phyloP scores from a whole-genome alignment of 352 stramenopile species.

The Pythium utonaiense region DNA sequence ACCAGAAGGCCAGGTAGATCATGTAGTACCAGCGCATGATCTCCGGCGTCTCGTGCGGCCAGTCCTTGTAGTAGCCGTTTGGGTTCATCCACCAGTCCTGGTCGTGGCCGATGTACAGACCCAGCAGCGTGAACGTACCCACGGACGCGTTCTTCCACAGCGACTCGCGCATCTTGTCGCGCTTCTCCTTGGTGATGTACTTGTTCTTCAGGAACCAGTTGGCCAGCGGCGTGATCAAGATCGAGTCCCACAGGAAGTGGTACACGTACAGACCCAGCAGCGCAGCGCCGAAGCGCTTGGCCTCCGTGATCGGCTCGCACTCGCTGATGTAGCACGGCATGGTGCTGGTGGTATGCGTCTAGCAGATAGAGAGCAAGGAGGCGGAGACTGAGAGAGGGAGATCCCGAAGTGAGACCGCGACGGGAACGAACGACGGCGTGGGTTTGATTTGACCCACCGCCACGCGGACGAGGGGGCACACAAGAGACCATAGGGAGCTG shows the following conservation, averaged over 20 bases:
- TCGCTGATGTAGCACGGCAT: slow-evolving; percentile 77
- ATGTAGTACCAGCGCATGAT: slow-evolving; percentile 79
- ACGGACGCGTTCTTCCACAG: slow-evolving; percentile 81
- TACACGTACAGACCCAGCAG: slow-evolving; percentile 61
- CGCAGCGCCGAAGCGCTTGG: slow-evolving; percentile 53
- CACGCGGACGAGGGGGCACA: slow-evolving; percentile 1
- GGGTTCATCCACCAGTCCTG: slow-evolving; percentile 78
- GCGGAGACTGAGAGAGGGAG: background rate
- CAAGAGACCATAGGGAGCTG: background rate
- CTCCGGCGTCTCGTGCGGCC: slow-evolving; percentile 46
- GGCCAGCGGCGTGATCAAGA: slow-evolving; percentile 54
- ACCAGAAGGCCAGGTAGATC: slow-evolving; percentile 79
- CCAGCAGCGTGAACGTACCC: slow-evolving; percentile 53
- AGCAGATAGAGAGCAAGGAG: background rate
- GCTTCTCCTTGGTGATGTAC: slow-evolving; percentile 52
- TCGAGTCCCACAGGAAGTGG: slow-evolving; percentile 65
- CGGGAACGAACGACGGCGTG: background rate
- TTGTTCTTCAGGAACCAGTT: slow-evolving; percentile 36
- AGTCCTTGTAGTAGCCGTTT: slow-evolving; percentile 59
- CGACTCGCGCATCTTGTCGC: slow-evolving; percentile 82
- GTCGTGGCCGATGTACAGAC: slow-evolving; percentile 53
- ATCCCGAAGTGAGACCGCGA: slow-evolving; percentile 2
- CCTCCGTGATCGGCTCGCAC: slow-evolving; percentile 49
- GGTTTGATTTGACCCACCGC: background rate
- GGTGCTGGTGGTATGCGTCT: background rate